A percentile compares a stretch with the other conserved stretches of the same genome.
These are phyloP conservation scores for Bipolaris zeicola DNA, from an alignment of 2,329 filamentous ascomycete genomes.

Conservation along the genomic window DNA sequence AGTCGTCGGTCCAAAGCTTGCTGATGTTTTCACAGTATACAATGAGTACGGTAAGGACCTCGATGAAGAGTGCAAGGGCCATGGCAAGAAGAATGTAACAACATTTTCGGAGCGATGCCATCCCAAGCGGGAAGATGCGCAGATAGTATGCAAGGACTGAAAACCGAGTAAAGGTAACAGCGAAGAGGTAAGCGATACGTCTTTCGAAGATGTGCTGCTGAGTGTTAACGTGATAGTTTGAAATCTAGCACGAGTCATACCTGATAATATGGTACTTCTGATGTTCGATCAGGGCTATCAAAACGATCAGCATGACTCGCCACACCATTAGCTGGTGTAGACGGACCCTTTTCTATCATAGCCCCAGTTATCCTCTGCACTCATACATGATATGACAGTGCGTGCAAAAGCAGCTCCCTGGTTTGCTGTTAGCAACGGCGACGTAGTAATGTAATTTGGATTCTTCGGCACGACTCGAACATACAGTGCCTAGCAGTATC, in stretches of 20 bases:
- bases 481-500: slow-evolving; percentile 30
- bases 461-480: not conserved
- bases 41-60: slow-evolving; percentile 31
- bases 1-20: slow-evolving; percentile 31
- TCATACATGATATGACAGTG: slow-evolving; percentile 36
- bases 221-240: not conserved
- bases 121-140: slow-evolving; percentile 40
- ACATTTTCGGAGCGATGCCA: slow-evolving; percentile 23
- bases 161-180: slow-evolving; percentile 41
- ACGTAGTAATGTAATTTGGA: not conserved
- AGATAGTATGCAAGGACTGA: slow-evolving; percentile 46
- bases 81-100: slow-evolving; percentile 27
- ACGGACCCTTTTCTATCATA: slow-evolving; percentile 34
- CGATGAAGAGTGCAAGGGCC: slow-evolving; percentile 25
- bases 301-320: not conserved
- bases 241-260: not conserved
- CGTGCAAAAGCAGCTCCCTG: slow-evolving; percentile 29
- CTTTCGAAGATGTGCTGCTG: slow-evolving; percentile 35
- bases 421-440: slow-evolving; percentile 7
- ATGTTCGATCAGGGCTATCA: slow-evolving; percentile 23
- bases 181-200: slow-evolving; percentile 44
- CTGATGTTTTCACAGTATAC: slow-evolving; percentile 30
- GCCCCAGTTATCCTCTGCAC: slow-evolving; percentile 30
- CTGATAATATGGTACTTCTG: slow-evolving; percentile 32
- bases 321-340: not conserved